A percentile compares a stretch with the other conserved stretches of the same genome.
Evolutionary conservation across 78 protist species (phyloP).

Genomic region (Dictyostelium brefeldianum): DNA sequence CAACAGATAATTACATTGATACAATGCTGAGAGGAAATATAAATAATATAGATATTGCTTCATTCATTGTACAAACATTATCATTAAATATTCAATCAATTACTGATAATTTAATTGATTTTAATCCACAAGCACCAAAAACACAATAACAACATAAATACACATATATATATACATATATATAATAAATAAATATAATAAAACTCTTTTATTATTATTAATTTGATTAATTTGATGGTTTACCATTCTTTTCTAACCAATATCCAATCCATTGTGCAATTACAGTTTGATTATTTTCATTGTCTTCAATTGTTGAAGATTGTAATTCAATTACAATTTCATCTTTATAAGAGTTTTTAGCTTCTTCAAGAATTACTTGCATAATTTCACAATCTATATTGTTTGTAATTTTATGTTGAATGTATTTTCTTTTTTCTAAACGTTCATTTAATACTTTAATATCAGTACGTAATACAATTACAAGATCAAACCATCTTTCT

Average conservation of each 20-base stretch:
- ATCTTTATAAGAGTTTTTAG: conserved; percentile 82
- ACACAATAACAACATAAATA: not conserved
- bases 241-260: conserved; percentile 12
- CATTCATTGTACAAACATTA: conserved; percentile 5
- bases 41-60: conserved; percentile 36
- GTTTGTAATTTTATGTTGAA: conserved; percentile 83
- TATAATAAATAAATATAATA: not conserved
- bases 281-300: conserved; percentile 38
- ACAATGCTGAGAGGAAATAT: conserved; percentile 18
- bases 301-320: conserved; percentile 59
- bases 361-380: conserved; percentile 93
- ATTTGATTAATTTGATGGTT: not conserved
- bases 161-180: too few relatives aligned
- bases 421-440: conserved; percentile 84
- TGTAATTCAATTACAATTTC: conserved; percentile 40
- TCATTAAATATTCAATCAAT: conserved; percentile 17
- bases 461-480: conserved; percentile 90
- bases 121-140: not conserved
- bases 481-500: conserved; percentile 95
- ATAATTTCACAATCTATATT: conserved; percentile 95
- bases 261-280: conserved; percentile 62
- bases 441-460: conserved; percentile 85
- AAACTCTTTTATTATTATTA: not conserved
- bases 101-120: not conserved
- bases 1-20: not conserved